Conservation (phyloP, 768 basidiomycete genomes). For the Dioszegia aurantiaca region DNA sequence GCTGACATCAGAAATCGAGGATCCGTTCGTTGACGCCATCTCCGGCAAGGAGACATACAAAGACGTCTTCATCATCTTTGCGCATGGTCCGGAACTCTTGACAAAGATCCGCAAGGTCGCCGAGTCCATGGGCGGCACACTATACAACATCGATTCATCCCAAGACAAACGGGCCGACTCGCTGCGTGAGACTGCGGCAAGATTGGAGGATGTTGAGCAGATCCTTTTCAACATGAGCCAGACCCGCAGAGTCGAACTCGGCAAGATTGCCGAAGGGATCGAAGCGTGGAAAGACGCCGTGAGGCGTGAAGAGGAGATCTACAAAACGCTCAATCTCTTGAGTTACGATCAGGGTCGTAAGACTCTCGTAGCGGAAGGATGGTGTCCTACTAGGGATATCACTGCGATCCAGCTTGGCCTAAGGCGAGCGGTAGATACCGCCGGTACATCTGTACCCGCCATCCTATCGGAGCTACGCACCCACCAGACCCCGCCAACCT, state of each 20-base stretch:
- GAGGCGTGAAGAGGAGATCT: constrained; percentile 90
- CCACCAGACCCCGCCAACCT: constrained; percentile 89
- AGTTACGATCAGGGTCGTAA: constrained; percentile 91
- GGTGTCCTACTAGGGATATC: constrained; percentile 94
- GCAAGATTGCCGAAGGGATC: constrained; percentile 77
- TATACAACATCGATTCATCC: constrained; percentile 94
- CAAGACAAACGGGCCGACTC: constrained; percentile 87
- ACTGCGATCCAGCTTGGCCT: constrained; percentile 78
- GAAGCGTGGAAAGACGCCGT: constrained; percentile 92
- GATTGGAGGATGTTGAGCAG: constrained; percentile 85
- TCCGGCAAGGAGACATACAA: constrained; percentile 83
- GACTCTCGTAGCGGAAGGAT: constrained; percentile 94
- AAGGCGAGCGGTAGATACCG: constrained; percentile 86
- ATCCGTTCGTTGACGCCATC: constrained; percentile 83
- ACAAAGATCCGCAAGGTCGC: constrained; percentile 97
- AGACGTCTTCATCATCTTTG: constrained; percentile 99
- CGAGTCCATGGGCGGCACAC: constrained; percentile 96
- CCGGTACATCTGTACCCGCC: constrained; percentile 86
- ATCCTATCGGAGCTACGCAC: constrained; percentile 87
- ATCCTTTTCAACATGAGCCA: constrained; percentile 84
- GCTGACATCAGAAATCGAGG: constrained; percentile 66
- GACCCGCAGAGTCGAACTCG: constrained; percentile 76
- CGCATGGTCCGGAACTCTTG: constrained; percentile 86
- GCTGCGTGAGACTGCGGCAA: constrained; percentile 77
- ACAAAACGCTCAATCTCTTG: constrained; percentile 91